phyloP scores from a whole-genome alignment of 768 basidiomycete species.

The Mycena pura region DNA sequence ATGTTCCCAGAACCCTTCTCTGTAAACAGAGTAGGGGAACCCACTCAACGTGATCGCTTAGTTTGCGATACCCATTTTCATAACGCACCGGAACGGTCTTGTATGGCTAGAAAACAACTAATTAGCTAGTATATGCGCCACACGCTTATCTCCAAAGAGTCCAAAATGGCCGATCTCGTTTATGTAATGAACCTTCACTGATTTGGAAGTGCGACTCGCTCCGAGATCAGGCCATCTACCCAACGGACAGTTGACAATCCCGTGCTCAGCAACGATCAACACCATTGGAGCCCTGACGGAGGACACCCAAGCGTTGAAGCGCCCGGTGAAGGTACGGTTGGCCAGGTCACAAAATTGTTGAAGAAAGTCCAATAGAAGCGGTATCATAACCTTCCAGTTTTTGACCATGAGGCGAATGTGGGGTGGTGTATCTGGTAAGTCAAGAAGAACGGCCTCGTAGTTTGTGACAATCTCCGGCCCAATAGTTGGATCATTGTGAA shows the following conservation, averaged over 20 bases:
- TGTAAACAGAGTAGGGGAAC: too few relatives aligned
- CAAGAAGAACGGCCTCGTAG: neutral
- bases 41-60: too few relatives aligned
- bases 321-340: neutral
- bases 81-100: too few relatives aligned
- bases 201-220: neutral
- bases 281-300: neutral
- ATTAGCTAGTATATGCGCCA: neutral
- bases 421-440: neutral
- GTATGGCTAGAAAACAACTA: too few relatives aligned
- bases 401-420: neutral
- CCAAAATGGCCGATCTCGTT: conserved; percentile 4
- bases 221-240: conserved; percentile 6
- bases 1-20: too few relatives aligned
- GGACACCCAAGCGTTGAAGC: neutral
- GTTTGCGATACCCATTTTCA: too few relatives aligned
- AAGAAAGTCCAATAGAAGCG: neutral
- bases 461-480: neutral
- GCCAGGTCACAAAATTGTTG: neutral
- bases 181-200: neutral
- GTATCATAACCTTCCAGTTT: neutral
- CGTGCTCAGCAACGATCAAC: neutral
- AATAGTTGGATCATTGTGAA: neutral
- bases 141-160: neutral
- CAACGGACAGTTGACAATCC: neutral